Evolutionary conservation across 257 asterid species (phyloP).

Genomic region (Salvia rosmarinus): DNA sequence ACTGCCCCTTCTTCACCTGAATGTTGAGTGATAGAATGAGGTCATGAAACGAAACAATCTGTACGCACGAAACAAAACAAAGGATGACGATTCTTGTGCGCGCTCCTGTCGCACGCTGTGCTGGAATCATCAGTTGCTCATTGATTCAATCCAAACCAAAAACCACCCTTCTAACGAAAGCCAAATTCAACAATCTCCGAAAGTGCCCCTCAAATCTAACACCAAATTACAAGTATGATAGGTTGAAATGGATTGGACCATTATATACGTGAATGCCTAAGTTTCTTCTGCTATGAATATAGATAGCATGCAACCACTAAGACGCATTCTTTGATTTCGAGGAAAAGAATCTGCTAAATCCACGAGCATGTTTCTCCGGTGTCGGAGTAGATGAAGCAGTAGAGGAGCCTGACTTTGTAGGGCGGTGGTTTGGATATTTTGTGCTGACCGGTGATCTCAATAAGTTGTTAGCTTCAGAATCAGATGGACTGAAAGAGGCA

Average conservation of each 20-base stretch:
- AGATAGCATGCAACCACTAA: conserved; percentile 34
- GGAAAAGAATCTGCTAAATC: conserved; percentile 84
- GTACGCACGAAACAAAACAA: background rate
- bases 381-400: conserved; percentile 63
- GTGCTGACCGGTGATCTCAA: conserved; percentile 60
- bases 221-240: conserved; percentile 33
- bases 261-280: conserved; percentile 48
- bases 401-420: conserved; percentile 70
- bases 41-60: conserved; percentile 1
- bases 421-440: conserved; percentile 53
- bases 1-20: background rate
- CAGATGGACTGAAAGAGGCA: conserved; percentile 54
- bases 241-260: conserved; percentile 20
- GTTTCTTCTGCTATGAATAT: conserved; percentile 32
- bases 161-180: conserved; percentile 14
- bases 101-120: background rate
- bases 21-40: conserved; percentile 12
- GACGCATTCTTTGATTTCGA: conserved; percentile 57
- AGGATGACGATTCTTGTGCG: background rate
- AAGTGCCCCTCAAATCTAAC: conserved; percentile 34
- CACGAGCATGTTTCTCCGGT: conserved; percentile 80
- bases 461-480: conserved; percentile 57
- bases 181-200: background rate
- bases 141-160: conserved; percentile 27
- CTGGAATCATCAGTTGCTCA: background rate